Base-by-base conservation (phyloP, 495 filamentous ascomycete species). In the Penicillium macrosclerotiorum region DNA sequence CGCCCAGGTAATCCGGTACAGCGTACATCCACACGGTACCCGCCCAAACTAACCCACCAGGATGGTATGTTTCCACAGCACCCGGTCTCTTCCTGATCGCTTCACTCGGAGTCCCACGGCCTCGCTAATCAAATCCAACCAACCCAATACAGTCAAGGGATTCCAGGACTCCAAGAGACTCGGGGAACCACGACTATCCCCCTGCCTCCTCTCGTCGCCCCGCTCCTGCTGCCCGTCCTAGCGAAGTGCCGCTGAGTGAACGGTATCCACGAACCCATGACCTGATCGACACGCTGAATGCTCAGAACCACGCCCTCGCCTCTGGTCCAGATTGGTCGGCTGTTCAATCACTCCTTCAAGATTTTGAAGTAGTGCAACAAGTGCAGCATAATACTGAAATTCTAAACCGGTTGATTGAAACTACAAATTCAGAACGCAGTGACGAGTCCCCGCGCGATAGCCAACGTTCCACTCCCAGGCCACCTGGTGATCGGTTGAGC, bases 171-270 rank as follows among this genome's bases (percentile, higher is more conserved):
- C 27, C 18, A 19, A 27, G 37, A 24, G 24, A 41, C 38, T 19
- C 38, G 3, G 76, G 75, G 46, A 80, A 81, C 63, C 75, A 75
- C 58, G 75, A 80, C 59, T 73, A 75, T 52, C 78, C 72, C 41
- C 68, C 76, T 31, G 70, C 77, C 37, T 74, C 74, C 42, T 50
- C 49, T 14, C 74, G 69, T 40, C 70, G 67, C 25, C 34, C 54
- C 23, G 47, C 58, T 49, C 60, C 60, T 44, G 47, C 46, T 24
- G 17, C 9, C 17, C 22, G 12, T 13, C 31, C 54, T 17, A 43
- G 31, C 45, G 57, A 60, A 35, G 30, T 31, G 4, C 26, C 20
- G 13, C 38, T 22, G 14, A 40, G 45, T 48, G 14, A 43, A 38
- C 44, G 31, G 19, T 46, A 31, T 30, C 35, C 43, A 17, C 33